Conservation (phyloP, 1,284 basidiomycete species). For the Ceratobasidium sp. region DNA sequence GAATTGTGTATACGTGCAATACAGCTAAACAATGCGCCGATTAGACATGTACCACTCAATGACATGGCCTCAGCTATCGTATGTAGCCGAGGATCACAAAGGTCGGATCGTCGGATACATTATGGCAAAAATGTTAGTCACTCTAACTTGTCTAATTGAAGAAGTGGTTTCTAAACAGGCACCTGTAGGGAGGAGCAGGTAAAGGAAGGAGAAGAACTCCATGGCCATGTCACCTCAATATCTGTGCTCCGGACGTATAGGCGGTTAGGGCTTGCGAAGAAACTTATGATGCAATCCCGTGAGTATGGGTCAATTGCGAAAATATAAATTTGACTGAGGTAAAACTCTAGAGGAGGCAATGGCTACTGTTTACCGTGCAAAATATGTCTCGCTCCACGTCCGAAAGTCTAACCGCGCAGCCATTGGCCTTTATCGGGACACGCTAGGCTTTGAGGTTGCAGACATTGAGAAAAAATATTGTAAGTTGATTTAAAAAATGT, state of each 20-base stretch:
- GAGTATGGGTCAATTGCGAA: slow-evolving; percentile 51
- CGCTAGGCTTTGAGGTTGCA: slow-evolving; percentile 81
- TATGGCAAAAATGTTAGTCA: slow-evolving; percentile 86
- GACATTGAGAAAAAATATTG: slow-evolving; percentile 86
- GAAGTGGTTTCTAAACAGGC: neutral
- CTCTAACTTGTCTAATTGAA: no score
- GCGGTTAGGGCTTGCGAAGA: slow-evolving; percentile 85
- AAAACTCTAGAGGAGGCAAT: slow-evolving; percentile 78
- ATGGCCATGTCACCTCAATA: slow-evolving; percentile 92
- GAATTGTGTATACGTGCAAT: neutral
- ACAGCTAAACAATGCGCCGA: neutral
- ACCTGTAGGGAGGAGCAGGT: slow-evolving; percentile 74
- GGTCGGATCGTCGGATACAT: slow-evolving; percentile 95
- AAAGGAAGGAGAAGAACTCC: slow-evolving; percentile 67
- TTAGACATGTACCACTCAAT: slow-evolving; percentile 88
- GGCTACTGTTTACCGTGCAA: slow-evolving; percentile 80
- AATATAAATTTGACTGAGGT: slow-evolving; percentile 12
- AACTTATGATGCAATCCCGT: slow-evolving; percentile 90
- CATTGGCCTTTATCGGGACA: slow-evolving; percentile 82
- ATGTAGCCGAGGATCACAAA: slow-evolving; percentile 90
- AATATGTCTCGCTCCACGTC: slow-evolving; percentile 85
- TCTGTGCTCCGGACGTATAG: slow-evolving; percentile 88
- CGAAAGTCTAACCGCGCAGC: slow-evolving; percentile 89
- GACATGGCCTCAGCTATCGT: slow-evolving; percentile 94
- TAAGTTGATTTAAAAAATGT: slow-evolving; percentile 57